Evolutionary conservation across 2,329 filamentous ascomycete species (phyloP).

Genomic region (Aspergillus sp.): DNA sequence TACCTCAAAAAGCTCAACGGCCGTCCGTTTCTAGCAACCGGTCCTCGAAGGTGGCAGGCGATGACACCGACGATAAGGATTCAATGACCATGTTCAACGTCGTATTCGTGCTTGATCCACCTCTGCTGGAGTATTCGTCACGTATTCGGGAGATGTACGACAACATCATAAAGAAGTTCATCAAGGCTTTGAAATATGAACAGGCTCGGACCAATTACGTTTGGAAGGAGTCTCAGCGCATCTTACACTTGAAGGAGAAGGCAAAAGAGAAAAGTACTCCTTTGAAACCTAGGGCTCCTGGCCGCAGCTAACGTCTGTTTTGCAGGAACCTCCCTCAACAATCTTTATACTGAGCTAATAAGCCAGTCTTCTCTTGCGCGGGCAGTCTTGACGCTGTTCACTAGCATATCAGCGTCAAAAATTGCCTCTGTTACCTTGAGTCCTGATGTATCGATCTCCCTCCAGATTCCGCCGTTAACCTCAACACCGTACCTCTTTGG

Average conservation of each 20-base stretch:
- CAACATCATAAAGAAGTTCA: slow-evolving; percentile 88
- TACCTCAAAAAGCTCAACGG: slow-evolving; percentile 31
- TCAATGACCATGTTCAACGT: slow-evolving; percentile 98
- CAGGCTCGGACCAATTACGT: slow-evolving; percentile 90
- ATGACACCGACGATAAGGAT: slow-evolving; percentile 50
- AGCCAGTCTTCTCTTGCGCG: slow-evolving; percentile 77
- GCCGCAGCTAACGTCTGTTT: slow-evolving; percentile 19
- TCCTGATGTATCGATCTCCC: slow-evolving; percentile 62
- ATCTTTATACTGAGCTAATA: slow-evolving; percentile 48
- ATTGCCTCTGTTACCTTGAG: slow-evolving; percentile 84
- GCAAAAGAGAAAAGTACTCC: slow-evolving; percentile 64
- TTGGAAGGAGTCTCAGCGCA: slow-evolving; percentile 84
- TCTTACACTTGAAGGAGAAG: slow-evolving; percentile 79
- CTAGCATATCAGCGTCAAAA: slow-evolving; percentile 78
- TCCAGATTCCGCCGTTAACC: slow-evolving; percentile 65
- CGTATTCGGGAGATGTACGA: slow-evolving; percentile 80
- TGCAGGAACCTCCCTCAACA: slow-evolving; percentile 40
- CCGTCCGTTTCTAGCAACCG: slow-evolving; percentile 28
- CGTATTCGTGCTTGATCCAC: slow-evolving; percentile 86
- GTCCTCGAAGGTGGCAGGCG: slow-evolving; percentile 28
- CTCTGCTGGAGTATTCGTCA: slow-evolving; percentile 73
- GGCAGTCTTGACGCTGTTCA: slow-evolving; percentile 81
- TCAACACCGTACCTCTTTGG: slow-evolving; percentile 75
- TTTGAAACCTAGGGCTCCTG: not conserved
- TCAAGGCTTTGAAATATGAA: slow-evolving; percentile 89